Percentiles rank a stretch among this genome's conserved stretches.
phyloP scores from a whole-genome alignment of 805 yeast genomes.

The Saccharomycopsis fibuligera region DNA sequence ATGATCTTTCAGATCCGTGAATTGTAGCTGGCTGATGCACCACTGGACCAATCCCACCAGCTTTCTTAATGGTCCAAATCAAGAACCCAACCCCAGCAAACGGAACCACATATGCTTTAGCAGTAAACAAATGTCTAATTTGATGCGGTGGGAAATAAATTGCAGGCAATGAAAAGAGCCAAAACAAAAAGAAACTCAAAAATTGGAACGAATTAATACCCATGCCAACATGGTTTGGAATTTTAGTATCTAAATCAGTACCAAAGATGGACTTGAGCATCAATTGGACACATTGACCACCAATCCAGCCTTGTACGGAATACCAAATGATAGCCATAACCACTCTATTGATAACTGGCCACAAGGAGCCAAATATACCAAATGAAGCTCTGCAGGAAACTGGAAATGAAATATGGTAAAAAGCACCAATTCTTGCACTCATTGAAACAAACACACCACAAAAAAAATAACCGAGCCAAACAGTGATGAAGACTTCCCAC shows the following conservation, averaged over 20 bases:
- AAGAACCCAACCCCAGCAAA: slow-evolving; percentile 78
- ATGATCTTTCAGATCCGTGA: slow-evolving; percentile 58
- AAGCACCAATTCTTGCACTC: slow-evolving; percentile 74
- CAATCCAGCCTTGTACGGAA: slow-evolving; percentile 79
- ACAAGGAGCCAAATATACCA: slow-evolving; percentile 79
- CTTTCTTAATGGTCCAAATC: slow-evolving; percentile 77
- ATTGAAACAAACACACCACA: slow-evolving; percentile 64
- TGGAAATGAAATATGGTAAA: slow-evolving; percentile 81
- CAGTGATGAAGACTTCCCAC: slow-evolving; percentile 91
- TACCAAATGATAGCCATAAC: slow-evolving; percentile 88
- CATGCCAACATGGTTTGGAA: slow-evolving; percentile 55
- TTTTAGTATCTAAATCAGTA: slow-evolving; percentile 49
- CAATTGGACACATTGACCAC: slow-evolving; percentile 73
- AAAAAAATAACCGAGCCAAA: slow-evolving; percentile 75
- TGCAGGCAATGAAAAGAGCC: slow-evolving; percentile 74
- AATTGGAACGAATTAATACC: slow-evolving; percentile 69
- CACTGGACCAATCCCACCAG: slow-evolving; percentile 73
- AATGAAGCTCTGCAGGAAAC: slow-evolving; percentile 75
- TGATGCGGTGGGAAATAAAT: slow-evolving; percentile 78
- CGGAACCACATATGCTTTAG: slow-evolving; percentile 73
- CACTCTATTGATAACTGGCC: slow-evolving; percentile 86
- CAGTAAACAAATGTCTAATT: slow-evolving; percentile 77
- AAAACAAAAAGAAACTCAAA: slow-evolving; percentile 72
- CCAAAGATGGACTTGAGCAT: slow-evolving; percentile 78
- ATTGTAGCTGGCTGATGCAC: slow-evolving; percentile 48